These are phyloP conservation scores for Gamarada debralockiae DNA, from an alignment of 495 filamentous ascomycete genomes.

Conservation along the genomic window DNA sequence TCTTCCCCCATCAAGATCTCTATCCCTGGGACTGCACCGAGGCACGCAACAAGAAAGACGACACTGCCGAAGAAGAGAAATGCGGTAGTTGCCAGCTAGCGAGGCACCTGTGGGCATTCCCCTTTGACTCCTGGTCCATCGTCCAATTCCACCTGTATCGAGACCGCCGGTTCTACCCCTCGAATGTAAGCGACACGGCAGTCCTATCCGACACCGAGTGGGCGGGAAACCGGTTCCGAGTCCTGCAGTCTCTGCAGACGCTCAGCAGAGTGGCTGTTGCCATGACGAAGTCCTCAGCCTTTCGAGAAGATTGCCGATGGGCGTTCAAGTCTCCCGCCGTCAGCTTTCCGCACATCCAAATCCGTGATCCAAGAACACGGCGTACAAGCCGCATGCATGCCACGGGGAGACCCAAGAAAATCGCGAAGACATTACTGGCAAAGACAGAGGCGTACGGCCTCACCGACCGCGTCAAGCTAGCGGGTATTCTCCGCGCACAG, in stretches of 20 bases:
- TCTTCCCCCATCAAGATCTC: slow-evolving; percentile 34
- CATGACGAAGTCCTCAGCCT: no score
- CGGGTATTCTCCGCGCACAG: slow-evolving; percentile 41
- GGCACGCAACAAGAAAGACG: slow-evolving; percentile 32
- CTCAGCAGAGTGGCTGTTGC: slow-evolving; percentile 30
- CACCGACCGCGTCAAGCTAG: slow-evolving; percentile 32
- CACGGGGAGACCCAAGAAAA: no score
- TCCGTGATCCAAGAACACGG: no score
- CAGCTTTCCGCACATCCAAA: no score
- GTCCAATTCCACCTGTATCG: slow-evolving; percentile 31
- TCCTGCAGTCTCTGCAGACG: slow-evolving; percentile 28
- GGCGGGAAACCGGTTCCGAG: slow-evolving; percentile 29
- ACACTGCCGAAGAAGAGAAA: no score
- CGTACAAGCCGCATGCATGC: no score
- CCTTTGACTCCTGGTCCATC: slow-evolving; percentile 42
- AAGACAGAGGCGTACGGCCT: slow-evolving; percentile 24
- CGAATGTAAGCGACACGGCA: background rate
- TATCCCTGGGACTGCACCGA: slow-evolving; percentile 46
- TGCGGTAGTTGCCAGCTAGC: slow-evolving; percentile 37
- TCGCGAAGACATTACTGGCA: slow-evolving; percentile 22
- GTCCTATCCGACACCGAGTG: slow-evolving; percentile 13
- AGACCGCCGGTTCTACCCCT: slow-evolving; percentile 27
- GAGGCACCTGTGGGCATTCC: slow-evolving; percentile 42
- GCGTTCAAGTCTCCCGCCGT: no score
- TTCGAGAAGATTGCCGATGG: no score